Percentiles rank a stretch among this genome's conserved stretches.
Evolutionary conservation across 805 yeast species (phyloP).

Genomic region (Alloascoidea africana): DNA sequence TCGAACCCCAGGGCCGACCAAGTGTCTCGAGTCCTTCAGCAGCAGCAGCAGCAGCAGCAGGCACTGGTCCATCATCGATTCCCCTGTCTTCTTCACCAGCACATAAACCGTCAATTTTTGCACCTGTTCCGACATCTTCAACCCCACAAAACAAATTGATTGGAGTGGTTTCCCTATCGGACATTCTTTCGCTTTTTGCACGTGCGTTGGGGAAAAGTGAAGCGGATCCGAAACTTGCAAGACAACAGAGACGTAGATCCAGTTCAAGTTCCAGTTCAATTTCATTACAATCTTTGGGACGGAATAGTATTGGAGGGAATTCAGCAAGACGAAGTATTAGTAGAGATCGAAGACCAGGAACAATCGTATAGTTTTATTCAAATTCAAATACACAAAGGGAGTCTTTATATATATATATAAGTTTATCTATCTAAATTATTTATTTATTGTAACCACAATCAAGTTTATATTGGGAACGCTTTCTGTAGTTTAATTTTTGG

Average conservation of each 20-base stretch:
- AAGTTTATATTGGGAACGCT: too few species aligned
- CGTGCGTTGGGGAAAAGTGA: conserved; percentile 44
- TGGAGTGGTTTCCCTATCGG: conserved; percentile 37
- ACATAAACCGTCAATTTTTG: too few species aligned
- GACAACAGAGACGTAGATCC: conserved; percentile 80
- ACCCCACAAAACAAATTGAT: neutral
- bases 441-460: too few species aligned
- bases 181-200: conserved; percentile 71
- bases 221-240: conserved; percentile 76
- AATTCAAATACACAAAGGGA: too few species aligned
- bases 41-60: conserved; percentile 14
- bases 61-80: conserved; percentile 12
- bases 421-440: too few species aligned
- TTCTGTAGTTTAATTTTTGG: too few species aligned
- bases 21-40: conserved; percentile 18
- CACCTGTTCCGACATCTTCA: conserved; percentile 4
- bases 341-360: too few species aligned
- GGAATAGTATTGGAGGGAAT: too few species aligned
- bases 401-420: too few species aligned
- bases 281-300: too few species aligned
- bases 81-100: conserved; percentile 6
- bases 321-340: too few species aligned
- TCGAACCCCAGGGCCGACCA: conserved; percentile 35
- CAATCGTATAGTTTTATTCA: too few species aligned
- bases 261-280: conserved; percentile 18